Percentiles rank a stretch among this genome's conserved stretches.
Conservation (phyloP, 1,284 basidiomycete genomes). For the Ustilago shanxiensis region DNA sequence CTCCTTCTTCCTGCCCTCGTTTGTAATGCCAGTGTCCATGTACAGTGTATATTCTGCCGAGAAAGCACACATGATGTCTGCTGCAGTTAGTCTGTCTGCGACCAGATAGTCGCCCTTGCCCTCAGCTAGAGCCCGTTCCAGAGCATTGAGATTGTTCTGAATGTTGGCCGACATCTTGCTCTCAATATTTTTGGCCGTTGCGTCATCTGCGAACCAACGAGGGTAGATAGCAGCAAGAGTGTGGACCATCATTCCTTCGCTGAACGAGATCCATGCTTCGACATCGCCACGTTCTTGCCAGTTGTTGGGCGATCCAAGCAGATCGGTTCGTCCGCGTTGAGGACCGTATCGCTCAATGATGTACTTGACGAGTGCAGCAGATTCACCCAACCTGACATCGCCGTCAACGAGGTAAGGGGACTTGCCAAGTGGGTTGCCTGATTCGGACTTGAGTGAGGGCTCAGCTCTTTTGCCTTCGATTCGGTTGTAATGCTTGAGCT, state of each 20-base stretch:
- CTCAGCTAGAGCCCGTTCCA: conserved; percentile 14
- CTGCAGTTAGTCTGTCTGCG: conserved; percentile 14
- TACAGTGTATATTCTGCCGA: conserved; percentile 35
- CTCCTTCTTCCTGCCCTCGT: conserved; percentile 13
- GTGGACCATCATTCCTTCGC: conserved; percentile 41
- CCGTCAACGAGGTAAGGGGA: conserved; percentile 31
- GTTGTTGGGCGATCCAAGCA: conserved; percentile 7
- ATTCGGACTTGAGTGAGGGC: conserved; percentile 16
- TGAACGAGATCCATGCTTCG: conserved; percentile 28
- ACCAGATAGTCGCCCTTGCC: conserved; percentile 13
- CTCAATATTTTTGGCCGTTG: conserved; percentile 11
- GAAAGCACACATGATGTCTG: conserved; percentile 42
- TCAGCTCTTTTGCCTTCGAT: conserved; percentile 40
- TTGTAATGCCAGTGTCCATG: conserved; percentile 33
- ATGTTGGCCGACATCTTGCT: conserved; percentile 24
- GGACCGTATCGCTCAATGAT: conserved; percentile 31
- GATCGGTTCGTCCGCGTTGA: background rate
- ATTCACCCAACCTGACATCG: conserved; percentile 16
- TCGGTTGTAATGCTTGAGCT: conserved; percentile 17
- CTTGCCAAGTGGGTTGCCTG: conserved; percentile 33
- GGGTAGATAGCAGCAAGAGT: conserved; percentile 35
- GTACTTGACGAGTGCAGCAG: conserved; percentile 25
- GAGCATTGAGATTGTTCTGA: conserved; percentile 36
- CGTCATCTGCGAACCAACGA: conserved; percentile 20
- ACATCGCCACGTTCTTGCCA: conserved; percentile 31